Conservation (phyloP, 257 asterid species). For the Forsythia suspensa region DNA sequence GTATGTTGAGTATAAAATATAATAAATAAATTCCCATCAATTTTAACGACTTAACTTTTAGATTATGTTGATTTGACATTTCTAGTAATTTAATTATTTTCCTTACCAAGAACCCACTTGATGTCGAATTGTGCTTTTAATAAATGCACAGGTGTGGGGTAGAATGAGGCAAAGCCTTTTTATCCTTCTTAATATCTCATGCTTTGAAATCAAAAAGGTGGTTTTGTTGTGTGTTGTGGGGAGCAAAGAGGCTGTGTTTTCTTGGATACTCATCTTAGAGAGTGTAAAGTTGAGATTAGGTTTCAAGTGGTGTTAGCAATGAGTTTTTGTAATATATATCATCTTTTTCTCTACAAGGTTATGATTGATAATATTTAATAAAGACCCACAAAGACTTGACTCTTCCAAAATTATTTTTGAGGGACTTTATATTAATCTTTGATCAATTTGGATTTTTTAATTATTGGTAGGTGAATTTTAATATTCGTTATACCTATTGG, state of each 20-base stretch:
- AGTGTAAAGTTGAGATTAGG: constrained; percentile 23
- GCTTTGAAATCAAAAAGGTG: constrained; percentile 29
- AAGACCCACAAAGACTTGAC: neutral
- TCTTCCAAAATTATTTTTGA: neutral
- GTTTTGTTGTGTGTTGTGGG: constrained; percentile 36
- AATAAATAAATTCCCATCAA: neutral
- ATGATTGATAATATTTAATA: neutral
- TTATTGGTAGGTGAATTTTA: no score
- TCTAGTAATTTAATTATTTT: neutral
- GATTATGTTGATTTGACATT: neutral
- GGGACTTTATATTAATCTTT: neutral
- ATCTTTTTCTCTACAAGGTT: neutral
- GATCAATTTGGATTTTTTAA: neutral
- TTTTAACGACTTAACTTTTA: neutral
- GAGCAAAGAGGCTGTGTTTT: constrained; percentile 36
- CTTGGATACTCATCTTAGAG: constrained; percentile 35
- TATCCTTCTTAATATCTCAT: constrained; percentile 19
- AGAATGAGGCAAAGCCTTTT: constrained; percentile 23
- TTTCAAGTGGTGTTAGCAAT: constrained; percentile 27
- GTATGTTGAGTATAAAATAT: neutral
- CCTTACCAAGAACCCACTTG: constrained; percentile 20
- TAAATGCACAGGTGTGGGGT: constrained; percentile 26
- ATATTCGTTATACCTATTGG: neutral
- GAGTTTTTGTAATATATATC: constrained; percentile 7
- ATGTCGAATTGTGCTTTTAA: neutral